Percentiles rank a stretch among this genome's conserved stretches.
Conservation (phyloP, 108 stramenopile species). For the Cylindrotheca fusiformis region DNA sequence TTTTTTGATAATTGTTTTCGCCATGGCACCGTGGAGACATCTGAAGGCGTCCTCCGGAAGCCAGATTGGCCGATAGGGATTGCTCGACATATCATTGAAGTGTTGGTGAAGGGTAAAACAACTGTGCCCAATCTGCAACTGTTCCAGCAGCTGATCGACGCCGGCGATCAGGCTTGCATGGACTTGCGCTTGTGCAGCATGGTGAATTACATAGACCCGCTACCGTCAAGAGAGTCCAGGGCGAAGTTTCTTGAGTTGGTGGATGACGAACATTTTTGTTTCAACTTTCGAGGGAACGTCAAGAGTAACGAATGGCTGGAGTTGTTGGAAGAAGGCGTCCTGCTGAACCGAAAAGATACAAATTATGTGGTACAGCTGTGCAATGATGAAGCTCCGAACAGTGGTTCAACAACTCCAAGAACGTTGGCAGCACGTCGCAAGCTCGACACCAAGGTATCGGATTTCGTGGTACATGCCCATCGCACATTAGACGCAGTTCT, state of each 20-base stretch:
- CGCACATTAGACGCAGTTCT: conserved; percentile 15
- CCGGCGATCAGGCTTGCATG: conserved; percentile 22
- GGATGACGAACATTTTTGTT: conserved; percentile 3
- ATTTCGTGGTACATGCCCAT: conserved; percentile 16
- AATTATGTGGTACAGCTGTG: conserved; percentile 24
- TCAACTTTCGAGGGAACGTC: conserved; percentile 7
- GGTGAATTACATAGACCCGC: conserved; percentile 26
- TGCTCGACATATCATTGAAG: conserved; percentile 21
- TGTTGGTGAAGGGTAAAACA: conserved; percentile 20
- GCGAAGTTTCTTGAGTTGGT: conserved; percentile 18
- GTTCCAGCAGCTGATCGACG: conserved; percentile 9
- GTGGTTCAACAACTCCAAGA: not conserved
- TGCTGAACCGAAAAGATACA: conserved; percentile 13
- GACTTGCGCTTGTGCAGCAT: conserved; percentile 16
- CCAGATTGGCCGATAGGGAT: conserved; percentile 22
- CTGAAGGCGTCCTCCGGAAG: conserved; percentile 5
- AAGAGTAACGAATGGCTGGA: conserved; percentile 16
- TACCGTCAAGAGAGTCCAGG: not conserved
- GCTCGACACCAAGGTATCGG: conserved; percentile 3
- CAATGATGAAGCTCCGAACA: conserved; percentile 4
- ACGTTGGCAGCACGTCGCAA: conserved; percentile 5
- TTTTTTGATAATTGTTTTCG: conserved; percentile 25
- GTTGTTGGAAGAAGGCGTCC: conserved; percentile 17
- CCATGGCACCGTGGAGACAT: conserved; percentile 8
- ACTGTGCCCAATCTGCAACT: conserved; percentile 11